Evolutionary conservation across 2,329 filamentous ascomycete species (phyloP).

Genomic region (Phialophora verrucosa): DNA sequence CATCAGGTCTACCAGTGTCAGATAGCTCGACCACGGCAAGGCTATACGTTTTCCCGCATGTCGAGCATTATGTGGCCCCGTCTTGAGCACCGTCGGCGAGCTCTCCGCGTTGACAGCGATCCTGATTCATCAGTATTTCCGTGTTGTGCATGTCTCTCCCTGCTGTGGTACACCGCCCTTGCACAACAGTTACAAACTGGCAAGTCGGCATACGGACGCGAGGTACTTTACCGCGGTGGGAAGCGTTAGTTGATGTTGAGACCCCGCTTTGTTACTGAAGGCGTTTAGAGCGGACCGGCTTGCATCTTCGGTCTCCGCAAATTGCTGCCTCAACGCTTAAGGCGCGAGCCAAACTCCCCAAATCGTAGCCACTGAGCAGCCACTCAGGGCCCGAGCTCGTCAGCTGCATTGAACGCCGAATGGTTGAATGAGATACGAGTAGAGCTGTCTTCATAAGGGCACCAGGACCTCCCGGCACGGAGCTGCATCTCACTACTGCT

Average conservation of each 20-base stretch:
- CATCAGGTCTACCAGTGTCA: background rate
- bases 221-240: constrained; percentile 18
- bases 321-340: constrained; percentile 16
- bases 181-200: background rate
- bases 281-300: constrained; percentile 1
- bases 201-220: background rate
- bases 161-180: constrained; percentile 14
- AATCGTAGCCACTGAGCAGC: constrained; percentile 16
- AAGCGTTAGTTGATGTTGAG: constrained; percentile 18
- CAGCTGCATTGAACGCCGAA: constrained; percentile 17
- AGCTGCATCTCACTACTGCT: constrained; percentile 1
- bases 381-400: constrained; percentile 7
- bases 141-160: background rate
- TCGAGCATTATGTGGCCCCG: background rate
- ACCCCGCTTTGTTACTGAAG: constrained; percentile 9
- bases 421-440: constrained; percentile 24
- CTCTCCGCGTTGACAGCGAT: background rate
- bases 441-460: constrained; percentile 20
- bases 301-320: constrained; percentile 20
- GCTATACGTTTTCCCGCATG: constrained; percentile 16
- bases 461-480: constrained; percentile 1
- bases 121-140: background rate
- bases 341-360: background rate
- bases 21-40: background rate
- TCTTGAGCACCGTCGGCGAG: background rate